These are phyloP conservation scores for Aquilaria sinensis DNA, from an alignment of 345 rosid genomes.

Conservation along the genomic window DNA sequence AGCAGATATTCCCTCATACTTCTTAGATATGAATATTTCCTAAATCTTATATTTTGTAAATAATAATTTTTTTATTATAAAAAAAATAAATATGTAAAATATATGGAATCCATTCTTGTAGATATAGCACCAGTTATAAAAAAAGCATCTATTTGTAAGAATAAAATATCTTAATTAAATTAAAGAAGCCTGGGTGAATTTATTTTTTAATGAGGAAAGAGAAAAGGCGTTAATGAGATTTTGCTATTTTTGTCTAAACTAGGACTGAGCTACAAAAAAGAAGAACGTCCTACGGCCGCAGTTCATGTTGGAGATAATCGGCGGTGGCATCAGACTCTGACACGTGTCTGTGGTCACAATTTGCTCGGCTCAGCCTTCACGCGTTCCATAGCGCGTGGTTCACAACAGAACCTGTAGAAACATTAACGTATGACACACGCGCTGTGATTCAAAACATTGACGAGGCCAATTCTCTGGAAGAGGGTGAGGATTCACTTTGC, in stretches of 20 bases:
- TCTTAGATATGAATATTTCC: too few relatives aligned
- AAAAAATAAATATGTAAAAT: too few relatives aligned
- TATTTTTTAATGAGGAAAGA: constrained; percentile 3
- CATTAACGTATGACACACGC: neutral
- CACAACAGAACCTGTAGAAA: neutral
- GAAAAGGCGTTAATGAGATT: constrained; percentile 15
- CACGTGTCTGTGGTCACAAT: constrained; percentile 29
- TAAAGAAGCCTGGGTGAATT: too few relatives aligned
- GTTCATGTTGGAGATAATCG: constrained; percentile 26
- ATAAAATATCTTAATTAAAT: neutral
- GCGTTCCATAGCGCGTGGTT: neutral
- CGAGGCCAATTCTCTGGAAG: neutral
- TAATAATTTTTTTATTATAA: too few relatives aligned
- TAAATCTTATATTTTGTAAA: too few relatives aligned
- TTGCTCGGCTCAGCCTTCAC: neutral
- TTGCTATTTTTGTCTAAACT: constrained; percentile 27
- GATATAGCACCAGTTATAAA: neutral
- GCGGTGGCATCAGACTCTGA: constrained; percentile 18
- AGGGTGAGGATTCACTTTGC: neutral
- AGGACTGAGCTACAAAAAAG: constrained; percentile 16
- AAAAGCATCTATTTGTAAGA: neutral
- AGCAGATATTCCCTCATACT: too few relatives aligned
- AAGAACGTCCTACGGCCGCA: constrained; percentile 22
- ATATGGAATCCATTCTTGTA: too few relatives aligned
- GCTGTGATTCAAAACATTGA: neutral